Evolutionary conservation across 495 filamentous ascomycete genomes (phyloP), one percentile per base, ranked within the genome.

Genomic region (Pseudotulostoma volvatum): DNA sequence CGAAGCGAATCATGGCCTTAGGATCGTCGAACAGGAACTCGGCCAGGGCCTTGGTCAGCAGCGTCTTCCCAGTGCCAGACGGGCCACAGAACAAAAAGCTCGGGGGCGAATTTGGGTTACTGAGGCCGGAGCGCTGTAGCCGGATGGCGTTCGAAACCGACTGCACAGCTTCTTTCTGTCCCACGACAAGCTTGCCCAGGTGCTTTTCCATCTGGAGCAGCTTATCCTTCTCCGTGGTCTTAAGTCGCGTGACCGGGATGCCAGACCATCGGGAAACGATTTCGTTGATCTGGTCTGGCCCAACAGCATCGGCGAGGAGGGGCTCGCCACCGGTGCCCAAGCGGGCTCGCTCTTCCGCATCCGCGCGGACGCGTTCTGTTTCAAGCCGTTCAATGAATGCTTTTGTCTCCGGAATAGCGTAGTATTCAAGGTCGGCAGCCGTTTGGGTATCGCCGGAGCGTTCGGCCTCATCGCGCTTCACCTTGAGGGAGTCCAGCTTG

Each of bases 81-180:
- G 90, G 90, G 63, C 90, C 90, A 50, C 90, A 94, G 72, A 97
- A 97, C 39, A 97, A 71, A 76, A 97, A 97, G 55, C 82, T 90
- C 0, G 90, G 92, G 2, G 90, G 90, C 47, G 92, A 82, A 55
- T 95, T 94, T 1, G 90, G 90, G 53, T 95, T 95, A 59, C 69
- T 71, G 38, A 97, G 81, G 25, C 90, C 90, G 16, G 85, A 93
- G 38, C 90, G 79, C 53, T 93, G 87, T 14, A 97, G 70, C 31
- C 90, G 76, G 53, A 97, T 97, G 30, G 90, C 86, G 51, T 96
- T 95, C 33, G 87, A 85, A 16, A 97, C 90, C 1, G 84, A 81
- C 31, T 72, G 73, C 31, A 94, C 88, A n/a, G 90, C 90, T 56
- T 97, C 90, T 52, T 77, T 81, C 55, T 97, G 90, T 33, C 90